phyloP scores from a whole-genome alignment of 192 early-diverging fungal genomes.

The Backusella psychrophila region DNA sequence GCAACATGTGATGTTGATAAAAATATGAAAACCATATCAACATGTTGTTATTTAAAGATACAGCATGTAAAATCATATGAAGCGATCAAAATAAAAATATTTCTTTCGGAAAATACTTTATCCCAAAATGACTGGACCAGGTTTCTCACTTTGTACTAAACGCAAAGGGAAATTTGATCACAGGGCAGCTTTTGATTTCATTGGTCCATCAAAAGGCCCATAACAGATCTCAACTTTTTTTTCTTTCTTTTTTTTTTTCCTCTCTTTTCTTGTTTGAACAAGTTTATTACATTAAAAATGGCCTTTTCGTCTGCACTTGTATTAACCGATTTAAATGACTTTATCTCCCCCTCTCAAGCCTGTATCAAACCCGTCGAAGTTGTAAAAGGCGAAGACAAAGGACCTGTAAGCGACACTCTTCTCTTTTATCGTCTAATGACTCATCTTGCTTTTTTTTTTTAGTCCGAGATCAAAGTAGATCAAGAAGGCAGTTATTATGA shows the following conservation, averaged over 20 bases:
- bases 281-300: conserved; percentile 39
- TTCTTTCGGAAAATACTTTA: no score
- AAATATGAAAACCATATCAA: no score
- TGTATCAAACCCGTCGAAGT: conserved; percentile 95
- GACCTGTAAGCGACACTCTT: conserved; percentile 32
- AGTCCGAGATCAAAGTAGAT: conserved; percentile 74
- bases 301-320: conserved; percentile 85
- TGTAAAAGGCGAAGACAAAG: conserved; percentile 52
- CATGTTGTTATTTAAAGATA: no score
- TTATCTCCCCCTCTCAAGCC: conserved; percentile 93
- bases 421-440: not conserved
- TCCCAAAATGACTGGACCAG: no score
- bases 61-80: no score
- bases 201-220: not conserved
- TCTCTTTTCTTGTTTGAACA: no score
- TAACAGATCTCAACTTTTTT: not conserved
- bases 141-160: no score
- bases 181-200: not conserved
- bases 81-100: no score
- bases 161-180: no score
- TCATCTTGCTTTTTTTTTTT: not conserved
- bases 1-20: no score
- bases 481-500: conserved; percentile 85
- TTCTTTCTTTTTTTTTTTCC: not conserved
- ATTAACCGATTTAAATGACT: conserved; percentile 96